Evolutionary conservation across 2,329 filamentous ascomycete species (phyloP), one percentile per base, ranked within the genome.

Genomic region (Diaporthe caulivora): DNA sequence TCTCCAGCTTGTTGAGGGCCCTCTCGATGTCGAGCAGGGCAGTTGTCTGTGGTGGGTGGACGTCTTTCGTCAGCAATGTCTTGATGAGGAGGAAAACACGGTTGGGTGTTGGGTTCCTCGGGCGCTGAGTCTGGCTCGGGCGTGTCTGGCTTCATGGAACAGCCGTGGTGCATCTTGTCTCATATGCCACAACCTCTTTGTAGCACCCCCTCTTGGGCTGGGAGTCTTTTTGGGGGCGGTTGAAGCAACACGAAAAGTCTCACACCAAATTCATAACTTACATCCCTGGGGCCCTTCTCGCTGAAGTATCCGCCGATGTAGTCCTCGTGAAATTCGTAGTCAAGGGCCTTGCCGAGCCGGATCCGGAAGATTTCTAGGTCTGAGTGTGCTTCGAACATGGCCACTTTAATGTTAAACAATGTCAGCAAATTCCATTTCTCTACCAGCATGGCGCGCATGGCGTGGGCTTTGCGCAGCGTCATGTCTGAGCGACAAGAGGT

Each of bases 301-400:
- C 94, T 97, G 83, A 99, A 99, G 74, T 99, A 93, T 8, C 94
- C 94, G 57, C 97, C 97, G 75, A 99, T 98, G 80, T 97, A 98
- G 85, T 99, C 97, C 84, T 98, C 97, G 80, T 98, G 95, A 79
- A 94, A 99, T 81, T 99, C 97, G 81, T 95, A 99, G 81, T 99
- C 95, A 53, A 99, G 87, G 2, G 95, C 95, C 81, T 98, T 98
- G 34, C 97, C 97, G 4, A 99, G 89, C 6, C 97, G 90, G 55
- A 98, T 93, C 24, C 97, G 93, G 81, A 99, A 97, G 74, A 99
- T 97, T 80, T 99, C 97, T 1, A 95, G 89, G 81, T 99, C 95
- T 7, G 95, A 93, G 82, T 99, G 97, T 1, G 96, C 95, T 83
- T 99, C 97, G 79, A 98, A 94, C 94, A 99, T 98, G 77, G 95